A percentile compares a stretch with the other conserved stretches of the same genome.
These are phyloP conservation scores for Macrophomina phaseolina DNA, from an alignment of 2,329 filamentous ascomycete genomes.

Conservation along the genomic window DNA sequence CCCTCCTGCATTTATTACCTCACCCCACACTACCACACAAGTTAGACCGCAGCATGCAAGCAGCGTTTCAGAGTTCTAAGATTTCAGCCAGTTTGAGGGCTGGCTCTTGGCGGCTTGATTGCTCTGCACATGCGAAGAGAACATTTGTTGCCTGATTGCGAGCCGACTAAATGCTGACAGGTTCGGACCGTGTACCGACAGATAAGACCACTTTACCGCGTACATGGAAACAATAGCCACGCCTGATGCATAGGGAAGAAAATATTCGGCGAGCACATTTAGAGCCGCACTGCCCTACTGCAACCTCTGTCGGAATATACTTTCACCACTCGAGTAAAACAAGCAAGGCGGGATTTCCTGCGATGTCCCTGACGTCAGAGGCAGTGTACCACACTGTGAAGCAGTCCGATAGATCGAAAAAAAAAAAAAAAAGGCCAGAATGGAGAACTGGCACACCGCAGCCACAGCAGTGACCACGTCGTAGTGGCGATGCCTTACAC, in stretches of 20 bases:
- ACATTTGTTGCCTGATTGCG: background rate
- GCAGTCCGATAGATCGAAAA: slow-evolving; percentile 14
- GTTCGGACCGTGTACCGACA: slow-evolving; percentile 3
- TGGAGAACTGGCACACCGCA: background rate
- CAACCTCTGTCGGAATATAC: background rate
- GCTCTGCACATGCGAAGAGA: slow-evolving; percentile 7
- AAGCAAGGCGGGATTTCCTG: no score
- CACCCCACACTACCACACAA: background rate
- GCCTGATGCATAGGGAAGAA: background rate
- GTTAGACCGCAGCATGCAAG: slow-evolving; percentile 3
- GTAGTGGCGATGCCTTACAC: slow-evolving; percentile 6
- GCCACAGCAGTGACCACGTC: background rate
- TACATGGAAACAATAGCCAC: background rate
- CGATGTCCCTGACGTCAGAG: no score
- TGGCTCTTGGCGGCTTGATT: no score
- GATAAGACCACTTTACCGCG: slow-evolving; percentile 1
- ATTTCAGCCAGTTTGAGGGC: background rate
- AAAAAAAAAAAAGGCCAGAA: slow-evolving; percentile 20
- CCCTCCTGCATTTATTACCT: background rate
- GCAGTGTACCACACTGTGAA: background rate
- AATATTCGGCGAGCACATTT: background rate
- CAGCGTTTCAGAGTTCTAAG: background rate
- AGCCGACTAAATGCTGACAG: slow-evolving; percentile 11
- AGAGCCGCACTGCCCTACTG: background rate
- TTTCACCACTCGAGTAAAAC: background rate